Evolutionary conservation across 169 alveolate species (phyloP), one percentile per base, ranked within the genome.

Genomic region (Plasmodium reichenowi): DNA sequence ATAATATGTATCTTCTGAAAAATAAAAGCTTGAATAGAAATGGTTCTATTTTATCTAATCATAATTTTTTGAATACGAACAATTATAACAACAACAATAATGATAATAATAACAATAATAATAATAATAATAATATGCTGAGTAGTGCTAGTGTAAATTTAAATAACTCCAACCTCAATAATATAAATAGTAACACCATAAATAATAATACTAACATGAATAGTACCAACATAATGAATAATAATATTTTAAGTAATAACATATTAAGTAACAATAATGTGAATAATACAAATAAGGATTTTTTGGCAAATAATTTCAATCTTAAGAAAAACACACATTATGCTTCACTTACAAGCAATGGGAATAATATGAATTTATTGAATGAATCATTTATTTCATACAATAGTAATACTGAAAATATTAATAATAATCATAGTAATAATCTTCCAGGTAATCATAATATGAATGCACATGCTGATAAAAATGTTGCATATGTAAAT

Each of bases 241-340:
- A 38, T 38, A 38, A 38, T 38, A 8, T 38, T 38, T 38, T 38
- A 38, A 38, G 9, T 7, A 38, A 38, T 7, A 38, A 66, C 38
- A 2, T 26, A 26, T 26, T 26, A 26, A 26, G 9, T 7, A 38
- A 38, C 47, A 38, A 66, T 24, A 58, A 50, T 58, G 20, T 24
- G 26, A 26, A 64, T 17, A 43, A 29, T 4, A 15, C 54, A 0
- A 68, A 56, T 62, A 83, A 83, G 32, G 83, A 83, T 45, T 8
- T 64, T 2, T 17, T 83, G 24, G 24, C 22, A 26, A 83, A 83
- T 54, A 24, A 32, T 22, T 56, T 68, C 10, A 62, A 32, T n/a
- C 7, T 83, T 13, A 83, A 83, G 52, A 83, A 68, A 17, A 78
- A 67, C 24, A 83, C 91, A 1, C 83, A 83, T 50, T 68, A 83